Percentiles rank a stretch among this genome's conserved stretches.
Evolutionary conservation across 2,329 filamentous ascomycete genomes (phyloP).

Genomic region (Tolypocladium tundrense): DNA sequence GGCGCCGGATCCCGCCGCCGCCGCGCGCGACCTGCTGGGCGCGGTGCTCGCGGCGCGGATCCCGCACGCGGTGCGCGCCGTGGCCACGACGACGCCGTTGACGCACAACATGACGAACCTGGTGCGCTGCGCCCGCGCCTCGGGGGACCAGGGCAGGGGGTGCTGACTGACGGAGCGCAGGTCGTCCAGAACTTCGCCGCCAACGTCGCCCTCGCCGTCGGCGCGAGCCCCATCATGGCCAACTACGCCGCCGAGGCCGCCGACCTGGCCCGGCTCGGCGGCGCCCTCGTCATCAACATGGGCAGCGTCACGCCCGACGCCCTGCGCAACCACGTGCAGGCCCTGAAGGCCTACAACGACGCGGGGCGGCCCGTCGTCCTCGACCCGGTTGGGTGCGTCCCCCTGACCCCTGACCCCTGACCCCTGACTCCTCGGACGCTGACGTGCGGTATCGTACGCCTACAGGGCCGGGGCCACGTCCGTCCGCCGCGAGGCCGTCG

Average conservation of each 20-base stretch:
- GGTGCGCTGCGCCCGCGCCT: conserved; percentile 23
- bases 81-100: conserved; percentile 58
- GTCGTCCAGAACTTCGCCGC: conserved; percentile 91
- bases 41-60: conserved; percentile 38
- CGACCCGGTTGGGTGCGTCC: conserved; percentile 70
- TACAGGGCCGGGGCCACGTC: conserved; percentile 64
- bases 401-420: not conserved
- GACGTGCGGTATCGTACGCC: not conserved
- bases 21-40: conserved; percentile 45
- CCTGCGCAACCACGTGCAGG: conserved; percentile 59
- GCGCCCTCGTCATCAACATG: conserved; percentile 87
- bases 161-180: conserved; percentile 13
- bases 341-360: conserved; percentile 72
- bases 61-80: conserved; percentile 42
- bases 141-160: not conserved
- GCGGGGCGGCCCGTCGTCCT: conserved; percentile 67
- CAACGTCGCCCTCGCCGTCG: conserved; percentile 76
- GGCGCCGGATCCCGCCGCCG: conserved; percentile 53
- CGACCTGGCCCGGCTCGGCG: conserved; percentile 69
- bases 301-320: conserved; percentile 75
- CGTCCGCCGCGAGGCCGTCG: conserved; percentile 61
- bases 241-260: conserved; percentile 73
- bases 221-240: conserved; percentile 89
- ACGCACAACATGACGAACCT: conserved; percentile 97
- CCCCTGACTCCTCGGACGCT: not conserved